phyloP scores from a whole-genome alignment of 371 early-diverging fungal species.

The Conidiobolus incongruus region DNA sequence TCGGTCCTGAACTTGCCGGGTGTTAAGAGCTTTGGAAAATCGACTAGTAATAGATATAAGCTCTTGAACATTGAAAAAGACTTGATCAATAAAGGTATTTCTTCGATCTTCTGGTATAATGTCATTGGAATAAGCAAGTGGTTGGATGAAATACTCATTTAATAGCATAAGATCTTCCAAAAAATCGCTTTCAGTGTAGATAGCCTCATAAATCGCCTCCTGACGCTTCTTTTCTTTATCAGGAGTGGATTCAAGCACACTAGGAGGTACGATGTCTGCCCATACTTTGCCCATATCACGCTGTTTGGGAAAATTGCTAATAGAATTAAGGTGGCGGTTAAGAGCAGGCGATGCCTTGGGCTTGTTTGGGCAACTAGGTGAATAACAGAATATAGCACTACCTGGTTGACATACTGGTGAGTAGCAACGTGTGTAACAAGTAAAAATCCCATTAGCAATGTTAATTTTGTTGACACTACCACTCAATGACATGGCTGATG shows the following conservation, averaged over 20 bases:
- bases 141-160: constrained; percentile 48
- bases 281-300: constrained; percentile 17
- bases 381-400: constrained; percentile 56
- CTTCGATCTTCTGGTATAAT: constrained; percentile 31
- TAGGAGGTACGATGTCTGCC: constrained; percentile 35
- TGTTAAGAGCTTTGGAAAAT: constrained; percentile 33
- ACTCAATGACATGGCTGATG: constrained; percentile 1
- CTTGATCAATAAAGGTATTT: constrained; percentile 37
- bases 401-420: constrained; percentile 56
- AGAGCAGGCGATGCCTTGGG: constrained; percentile 12
- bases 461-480: constrained; percentile 6
- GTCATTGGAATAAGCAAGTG: constrained; percentile 26
- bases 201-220: constrained; percentile 77
- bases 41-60: constrained; percentile 39
- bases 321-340: background rate
- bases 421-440: constrained; percentile 69
- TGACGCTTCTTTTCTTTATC: constrained; percentile 62
- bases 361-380: constrained; percentile 57
- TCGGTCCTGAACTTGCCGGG: constrained; percentile 35
- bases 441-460: constrained; percentile 51
- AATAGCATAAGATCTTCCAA: constrained; percentile 56
- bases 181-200: constrained; percentile 75
- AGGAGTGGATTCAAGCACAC: constrained; percentile 40
- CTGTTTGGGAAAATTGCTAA: background rate
- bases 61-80: constrained; percentile 65